phyloP scores from a whole-genome alignment of 106 monocot species.

The Amphibolis antarctica region DNA sequence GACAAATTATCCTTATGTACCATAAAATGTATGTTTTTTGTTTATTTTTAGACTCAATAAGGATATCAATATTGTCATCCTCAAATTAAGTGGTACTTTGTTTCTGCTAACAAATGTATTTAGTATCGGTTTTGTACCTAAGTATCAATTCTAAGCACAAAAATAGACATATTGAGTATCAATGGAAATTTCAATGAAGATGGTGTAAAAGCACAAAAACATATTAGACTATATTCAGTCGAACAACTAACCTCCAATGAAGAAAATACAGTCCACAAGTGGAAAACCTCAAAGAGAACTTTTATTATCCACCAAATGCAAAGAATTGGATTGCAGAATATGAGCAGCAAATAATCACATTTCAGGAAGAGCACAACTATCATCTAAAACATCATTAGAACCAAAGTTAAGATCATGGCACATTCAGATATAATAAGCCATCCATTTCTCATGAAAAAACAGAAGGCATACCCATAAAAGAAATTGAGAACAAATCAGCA shows the following conservation, averaged over 20 bases:
- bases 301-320: constrained; percentile 80
- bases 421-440: background rate
- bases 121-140: too few relatives aligned
- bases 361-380: constrained; percentile 28
- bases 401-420: constrained; percentile 1
- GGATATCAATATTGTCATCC: too few relatives aligned
- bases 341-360: constrained; percentile 27
- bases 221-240: background rate
- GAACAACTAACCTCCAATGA: constrained; percentile 37
- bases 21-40: too few relatives aligned
- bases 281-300: constrained; percentile 50
- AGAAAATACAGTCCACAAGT: constrained; percentile 37
- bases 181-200: too few relatives aligned
- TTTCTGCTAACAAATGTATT: too few relatives aligned
- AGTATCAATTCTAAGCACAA: too few relatives aligned
- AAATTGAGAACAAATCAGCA: constrained; percentile 48
- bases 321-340: constrained; percentile 54
- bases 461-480: constrained; percentile 53
- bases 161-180: too few relatives aligned
- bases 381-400: constrained; percentile 24
- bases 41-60: too few relatives aligned
- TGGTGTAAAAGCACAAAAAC: too few relatives aligned
- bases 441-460: background rate
- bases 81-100: too few relatives aligned
- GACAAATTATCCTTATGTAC: too few relatives aligned